Conservation (phyloP, 345 rosid genomes). For the Linum tenue region DNA sequence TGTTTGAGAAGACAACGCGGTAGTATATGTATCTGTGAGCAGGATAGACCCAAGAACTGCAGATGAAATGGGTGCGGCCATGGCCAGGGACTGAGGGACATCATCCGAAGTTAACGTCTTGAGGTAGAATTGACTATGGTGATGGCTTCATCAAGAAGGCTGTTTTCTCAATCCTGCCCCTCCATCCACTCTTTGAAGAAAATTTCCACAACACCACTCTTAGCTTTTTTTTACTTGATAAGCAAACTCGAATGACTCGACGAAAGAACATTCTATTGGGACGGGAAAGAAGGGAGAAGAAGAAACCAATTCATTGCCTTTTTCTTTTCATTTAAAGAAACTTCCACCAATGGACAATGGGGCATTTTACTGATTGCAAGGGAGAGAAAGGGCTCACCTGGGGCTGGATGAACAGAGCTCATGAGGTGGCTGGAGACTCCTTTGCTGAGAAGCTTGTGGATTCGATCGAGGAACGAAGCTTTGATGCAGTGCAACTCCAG, state of each 20-base stretch:
- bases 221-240: not conserved
- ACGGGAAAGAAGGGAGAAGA: not conserved
- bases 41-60: conserved; percentile 96
- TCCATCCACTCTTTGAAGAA: conserved; percentile 29
- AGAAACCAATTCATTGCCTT: not conserved
- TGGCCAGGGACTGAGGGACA: conserved; percentile 30
- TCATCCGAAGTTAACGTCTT: conserved; percentile 44
- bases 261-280: not conserved
- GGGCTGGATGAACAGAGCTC: conserved; percentile 42
- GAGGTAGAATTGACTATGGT: conserved; percentile 60
- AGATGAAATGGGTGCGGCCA: conserved; percentile 54
- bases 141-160: conserved; percentile 59
- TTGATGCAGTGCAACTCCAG: conserved; percentile 50
- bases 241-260: not conserved
- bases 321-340: conserved; percentile 4
- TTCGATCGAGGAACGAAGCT: conserved; percentile 58
- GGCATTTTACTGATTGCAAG: not conserved
- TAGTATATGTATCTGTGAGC: conserved; percentile 45
- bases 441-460: conserved; percentile 54
- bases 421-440: conserved; percentile 60
- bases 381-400: conserved; percentile 31
- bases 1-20: conserved; percentile 80
- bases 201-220: not conserved
- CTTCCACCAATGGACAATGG: not conserved
- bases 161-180: conserved; percentile 49